Percentiles rank a stretch among this genome's conserved stretches.
Evolutionary conservation across 2,329 filamentous ascomycete species (phyloP).

Genomic region (Aspergillus fischeri): DNA sequence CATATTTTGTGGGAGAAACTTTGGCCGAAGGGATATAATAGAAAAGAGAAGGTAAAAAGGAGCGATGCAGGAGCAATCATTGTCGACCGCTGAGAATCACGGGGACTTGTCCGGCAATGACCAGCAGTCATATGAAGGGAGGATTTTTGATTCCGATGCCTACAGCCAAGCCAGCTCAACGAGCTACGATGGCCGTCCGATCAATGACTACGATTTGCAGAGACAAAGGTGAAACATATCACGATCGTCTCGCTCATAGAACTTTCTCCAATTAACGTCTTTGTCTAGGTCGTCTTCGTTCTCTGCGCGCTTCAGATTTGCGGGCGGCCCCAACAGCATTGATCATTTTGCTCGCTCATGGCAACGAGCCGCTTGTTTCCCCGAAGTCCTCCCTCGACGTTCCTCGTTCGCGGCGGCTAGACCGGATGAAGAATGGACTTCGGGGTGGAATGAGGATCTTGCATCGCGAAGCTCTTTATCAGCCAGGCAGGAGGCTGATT

Average conservation of each 20-base stretch:
- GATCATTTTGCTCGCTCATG: slow-evolving; percentile 90
- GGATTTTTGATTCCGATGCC: slow-evolving; percentile 5
- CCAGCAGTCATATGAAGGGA: neutral
- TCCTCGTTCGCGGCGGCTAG: slow-evolving; percentile 66
- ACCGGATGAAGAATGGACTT: slow-evolving; percentile 44
- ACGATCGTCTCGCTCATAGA: neutral
- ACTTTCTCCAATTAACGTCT: neutral
- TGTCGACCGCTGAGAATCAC: neutral
- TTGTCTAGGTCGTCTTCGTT: slow-evolving; percentile 34
- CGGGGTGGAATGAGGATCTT: slow-evolving; percentile 17
- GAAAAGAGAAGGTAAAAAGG: neutral
- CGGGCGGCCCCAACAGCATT: slow-evolving; percentile 89
- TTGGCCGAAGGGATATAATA: neutral
- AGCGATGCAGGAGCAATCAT: neutral
- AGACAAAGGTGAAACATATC: slow-evolving; percentile 12
- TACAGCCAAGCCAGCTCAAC: slow-evolving; percentile 11
- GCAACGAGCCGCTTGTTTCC: slow-evolving; percentile 84
- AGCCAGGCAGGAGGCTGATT: slow-evolving; percentile 24
- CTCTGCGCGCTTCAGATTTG: slow-evolving; percentile 54
- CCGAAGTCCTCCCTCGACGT: slow-evolving; percentile 77
- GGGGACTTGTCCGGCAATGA: neutral
- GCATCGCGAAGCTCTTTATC: slow-evolving; percentile 20
- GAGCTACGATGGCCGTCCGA: slow-evolving; percentile 30
- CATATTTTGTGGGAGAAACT: neutral
- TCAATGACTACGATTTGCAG: slow-evolving; percentile 3